Conservation (phyloP, 176 grass and related monocot species). For the Leersia perrieri region DNA sequence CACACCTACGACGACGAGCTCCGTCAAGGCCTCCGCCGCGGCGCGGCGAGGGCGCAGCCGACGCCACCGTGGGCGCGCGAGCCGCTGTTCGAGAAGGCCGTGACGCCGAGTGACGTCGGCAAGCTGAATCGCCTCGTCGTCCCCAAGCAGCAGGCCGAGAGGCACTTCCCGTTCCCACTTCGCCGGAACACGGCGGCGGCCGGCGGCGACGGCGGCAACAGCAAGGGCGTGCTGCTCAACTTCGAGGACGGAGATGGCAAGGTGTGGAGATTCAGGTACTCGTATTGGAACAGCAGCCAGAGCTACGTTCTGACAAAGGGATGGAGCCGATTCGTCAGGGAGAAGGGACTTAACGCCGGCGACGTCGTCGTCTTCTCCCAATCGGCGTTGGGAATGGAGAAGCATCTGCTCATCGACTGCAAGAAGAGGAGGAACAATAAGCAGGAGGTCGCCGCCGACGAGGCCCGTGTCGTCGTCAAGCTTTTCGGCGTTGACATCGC, state of each 20-base stretch:
- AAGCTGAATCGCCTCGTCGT: constrained; percentile 81
- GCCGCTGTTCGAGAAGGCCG: constrained; percentile 65
- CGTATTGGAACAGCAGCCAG: constrained; percentile 97
- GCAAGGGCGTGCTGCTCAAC: constrained; percentile 75
- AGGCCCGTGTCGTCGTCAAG: constrained; percentile 39
- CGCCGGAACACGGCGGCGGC: neutral
- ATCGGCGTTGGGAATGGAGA: constrained; percentile 26
- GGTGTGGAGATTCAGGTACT: constrained; percentile 80
- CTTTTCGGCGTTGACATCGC: constrained; percentile 62
- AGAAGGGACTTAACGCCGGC: constrained; percentile 71
- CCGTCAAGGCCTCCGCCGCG: constrained; percentile 37
- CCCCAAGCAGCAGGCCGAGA: constrained; percentile 84
- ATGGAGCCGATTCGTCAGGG: constrained; percentile 88
- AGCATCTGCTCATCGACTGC: constrained; percentile 53
- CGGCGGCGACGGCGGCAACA: neutral
- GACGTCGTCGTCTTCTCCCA: constrained; percentile 27
- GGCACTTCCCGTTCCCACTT: constrained; percentile 55
- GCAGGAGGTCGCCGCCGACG: neutral
- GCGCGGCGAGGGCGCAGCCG: constrained; percentile 9
- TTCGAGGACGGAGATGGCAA: constrained; percentile 83
- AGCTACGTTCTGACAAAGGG: constrained; percentile 97
- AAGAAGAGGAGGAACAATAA: constrained; percentile 12
- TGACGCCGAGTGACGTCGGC: constrained; percentile 77
- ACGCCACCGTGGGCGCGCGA: constrained; percentile 35
- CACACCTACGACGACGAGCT: constrained; percentile 82